Conservation (phyloP, 108 stramenopile species). For the Chaetoceros muelleri region DNA sequence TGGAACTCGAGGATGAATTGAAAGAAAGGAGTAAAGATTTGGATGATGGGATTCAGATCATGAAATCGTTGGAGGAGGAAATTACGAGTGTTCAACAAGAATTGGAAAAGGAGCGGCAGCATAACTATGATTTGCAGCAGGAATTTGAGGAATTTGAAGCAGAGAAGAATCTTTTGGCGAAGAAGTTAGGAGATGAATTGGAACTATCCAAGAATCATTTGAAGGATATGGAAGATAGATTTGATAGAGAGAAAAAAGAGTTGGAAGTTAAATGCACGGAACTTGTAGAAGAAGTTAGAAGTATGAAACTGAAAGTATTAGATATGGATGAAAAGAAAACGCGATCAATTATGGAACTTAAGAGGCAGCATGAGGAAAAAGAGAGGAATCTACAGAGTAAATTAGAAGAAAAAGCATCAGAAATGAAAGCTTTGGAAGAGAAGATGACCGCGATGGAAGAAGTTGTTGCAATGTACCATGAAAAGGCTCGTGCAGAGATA, state of each 20-base stretch:
- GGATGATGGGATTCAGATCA: constrained; percentile 1
- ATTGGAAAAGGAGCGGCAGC: not conserved
- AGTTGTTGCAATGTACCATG: not conserved
- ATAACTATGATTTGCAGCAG: not conserved
- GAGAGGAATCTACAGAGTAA: not conserved
- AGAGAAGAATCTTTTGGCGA: not conserved
- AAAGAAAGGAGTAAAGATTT: not conserved
- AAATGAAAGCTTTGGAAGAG: not conserved
- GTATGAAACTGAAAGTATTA: not conserved
- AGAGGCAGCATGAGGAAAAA: not conserved
- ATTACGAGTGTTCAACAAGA: not conserved
- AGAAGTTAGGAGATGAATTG: not conserved
- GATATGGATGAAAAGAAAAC: not conserved
- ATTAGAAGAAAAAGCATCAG: not conserved
- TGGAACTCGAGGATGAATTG: not conserved
- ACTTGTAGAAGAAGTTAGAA: not conserved
- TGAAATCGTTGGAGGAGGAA: not conserved
- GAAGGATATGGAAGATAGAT: not conserved
- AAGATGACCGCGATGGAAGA: not conserved
- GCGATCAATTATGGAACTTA: not conserved
- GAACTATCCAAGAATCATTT: not conserved
- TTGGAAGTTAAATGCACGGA: not conserved
- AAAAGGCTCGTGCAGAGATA: not conserved
- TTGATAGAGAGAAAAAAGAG: not conserved
- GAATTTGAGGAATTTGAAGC: not conserved